phyloP scores from a whole-genome alignment of 148 eudicot genomes.

The Linanthus parryae region DNA sequence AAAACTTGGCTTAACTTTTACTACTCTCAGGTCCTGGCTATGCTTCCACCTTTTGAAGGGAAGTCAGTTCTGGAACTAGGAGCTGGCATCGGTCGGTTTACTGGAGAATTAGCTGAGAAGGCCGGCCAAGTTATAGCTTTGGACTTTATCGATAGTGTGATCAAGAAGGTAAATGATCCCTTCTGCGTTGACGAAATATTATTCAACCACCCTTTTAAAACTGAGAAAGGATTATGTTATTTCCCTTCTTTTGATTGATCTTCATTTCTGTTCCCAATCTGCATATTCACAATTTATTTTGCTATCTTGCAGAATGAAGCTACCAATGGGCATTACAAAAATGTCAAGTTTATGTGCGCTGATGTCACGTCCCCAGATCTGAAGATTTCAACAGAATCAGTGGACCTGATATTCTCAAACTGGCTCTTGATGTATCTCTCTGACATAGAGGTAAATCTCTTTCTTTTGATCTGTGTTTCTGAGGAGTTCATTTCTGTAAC shows the following conservation, averaged over 20 bases:
- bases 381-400: conserved; percentile 52
- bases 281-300: too few relatives aligned
- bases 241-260: conserved; percentile 1
- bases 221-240: not conserved
- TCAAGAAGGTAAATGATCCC: conserved; percentile 62
- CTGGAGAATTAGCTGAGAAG: conserved; percentile 77
- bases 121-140: conserved; percentile 77
- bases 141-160: conserved; percentile 88
- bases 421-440: conserved; percentile 99
- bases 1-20: conserved; percentile 1
- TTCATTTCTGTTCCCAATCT: not conserved
- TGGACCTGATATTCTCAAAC: conserved; percentile 90
- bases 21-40: conserved; percentile 52
- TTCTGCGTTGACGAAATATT: not conserved
- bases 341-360: conserved; percentile 93
- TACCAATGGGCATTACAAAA: conserved; percentile 67
- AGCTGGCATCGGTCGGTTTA: conserved; percentile 99
- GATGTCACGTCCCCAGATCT: conserved; percentile 90
- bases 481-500: conserved; percentile 2
- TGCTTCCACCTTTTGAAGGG: conserved; percentile 88
- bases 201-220: not conserved
- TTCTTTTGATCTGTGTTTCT: conserved; percentile 1
- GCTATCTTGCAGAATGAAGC: conserved; percentile 64
- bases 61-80: conserved; percentile 90
- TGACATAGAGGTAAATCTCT: conserved; percentile 65